Base-by-base conservation (phyloP, 352 stramenopile species). In the Phytopythium aichiense region DNA sequence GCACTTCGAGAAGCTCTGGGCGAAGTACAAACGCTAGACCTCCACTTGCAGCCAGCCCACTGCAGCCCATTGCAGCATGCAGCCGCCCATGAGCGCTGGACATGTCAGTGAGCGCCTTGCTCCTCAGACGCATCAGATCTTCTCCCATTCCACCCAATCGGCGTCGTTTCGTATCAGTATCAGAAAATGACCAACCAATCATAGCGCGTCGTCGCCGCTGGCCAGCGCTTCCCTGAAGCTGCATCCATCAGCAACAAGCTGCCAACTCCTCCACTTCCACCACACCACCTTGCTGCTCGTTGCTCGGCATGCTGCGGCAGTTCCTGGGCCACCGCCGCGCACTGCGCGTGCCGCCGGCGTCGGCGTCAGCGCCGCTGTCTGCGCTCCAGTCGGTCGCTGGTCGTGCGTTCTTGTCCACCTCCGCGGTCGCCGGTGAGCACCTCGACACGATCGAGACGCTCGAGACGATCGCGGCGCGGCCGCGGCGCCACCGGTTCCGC, bases 1-100 rank as follows among this genome's bases (percentile, higher is more conserved):
- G 50, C 71, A 90, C 43, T 90, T 84, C 45, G 66, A 80, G 42
- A 68, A 86, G 46, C 72, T 90, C n/a, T 90, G 78, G 81, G 40
- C 61, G 35, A 70, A 81, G 42, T 88, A 82, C 70, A 65, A 80
- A 43, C 75, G 67, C 51, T 79, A 75, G 48, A 46, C 0, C 16
- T 13, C 42, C 4, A 20, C 22, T n/a, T n/a, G 11, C 20, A 33
- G 7, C n/a, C n/a, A 33, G 28, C 4, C 4, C 28, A 31, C 28
- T 7, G 0, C 28, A 31, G 28, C 28, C 28, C 28, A 31, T 31
- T 31, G 28, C 28, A 31, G 28, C 28, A 31, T 31, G 28, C 28
- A 31, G 28, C 28, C 28, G 28, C 28, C 31, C 50, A 56, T 20
- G 25, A 28, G 11, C 22, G 25, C 25, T 42, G 12, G 37, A 16